Conservation (phyloP, 2,329 filamentous ascomycete species). For the Orbilia blumenaviensis region DNA sequence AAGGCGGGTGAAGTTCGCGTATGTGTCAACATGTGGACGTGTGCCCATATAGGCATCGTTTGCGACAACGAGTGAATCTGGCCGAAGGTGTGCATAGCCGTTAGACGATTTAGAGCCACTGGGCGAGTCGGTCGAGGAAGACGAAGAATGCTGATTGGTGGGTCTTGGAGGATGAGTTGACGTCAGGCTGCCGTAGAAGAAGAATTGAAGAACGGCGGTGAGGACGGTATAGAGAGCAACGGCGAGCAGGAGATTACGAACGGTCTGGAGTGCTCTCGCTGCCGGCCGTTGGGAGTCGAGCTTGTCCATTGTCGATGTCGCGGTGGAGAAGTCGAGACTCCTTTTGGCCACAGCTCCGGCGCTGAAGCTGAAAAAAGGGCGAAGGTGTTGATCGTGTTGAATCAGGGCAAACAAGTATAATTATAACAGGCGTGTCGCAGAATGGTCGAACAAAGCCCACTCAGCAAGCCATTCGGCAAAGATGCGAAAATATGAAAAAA, state of each 20-base stretch:
- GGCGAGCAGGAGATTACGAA: constrained; percentile 47
- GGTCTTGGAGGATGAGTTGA: constrained; percentile 21
- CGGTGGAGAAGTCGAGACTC: constrained; percentile 8
- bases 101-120: constrained; percentile 61
- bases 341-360: constrained; percentile 33
- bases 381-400: constrained; percentile 37
- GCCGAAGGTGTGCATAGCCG: constrained; percentile 65
- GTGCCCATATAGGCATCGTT: constrained; percentile 67
- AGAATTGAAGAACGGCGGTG: constrained; percentile 42
- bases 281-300: constrained; percentile 46
- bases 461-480: constrained; percentile 3
- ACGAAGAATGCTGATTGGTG: neutral
- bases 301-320: constrained; percentile 39
- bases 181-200: constrained; percentile 49
- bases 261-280: constrained; percentile 36
- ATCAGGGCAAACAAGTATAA: constrained; percentile 3
- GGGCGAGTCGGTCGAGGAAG: neutral
- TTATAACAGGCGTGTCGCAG: neutral
- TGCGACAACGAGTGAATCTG: constrained; percentile 64
- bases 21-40: constrained; percentile 66
- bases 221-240: constrained; percentile 40
- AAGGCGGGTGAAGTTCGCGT: constrained; percentile 66
- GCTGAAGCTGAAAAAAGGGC: constrained; percentile 20
- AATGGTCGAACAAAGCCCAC: neutral
- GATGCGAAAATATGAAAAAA: neutral